Conservation (phyloP, 768 basidiomycete species). For the Tubosaeta brunneosetosa region DNA sequence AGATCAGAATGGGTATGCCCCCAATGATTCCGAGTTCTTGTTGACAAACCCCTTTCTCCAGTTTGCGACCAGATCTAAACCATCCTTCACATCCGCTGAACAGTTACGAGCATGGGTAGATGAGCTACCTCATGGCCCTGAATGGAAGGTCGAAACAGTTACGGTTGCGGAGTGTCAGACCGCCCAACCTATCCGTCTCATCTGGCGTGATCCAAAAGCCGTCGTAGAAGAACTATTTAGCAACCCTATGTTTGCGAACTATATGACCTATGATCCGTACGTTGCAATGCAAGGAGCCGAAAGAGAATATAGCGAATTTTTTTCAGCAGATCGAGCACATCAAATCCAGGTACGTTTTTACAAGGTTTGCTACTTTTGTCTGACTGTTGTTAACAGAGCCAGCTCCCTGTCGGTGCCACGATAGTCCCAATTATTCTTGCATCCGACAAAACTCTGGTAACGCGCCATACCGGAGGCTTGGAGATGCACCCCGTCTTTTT, state of each 20-base stretch:
- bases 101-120: neutral
- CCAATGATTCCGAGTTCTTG: neutral
- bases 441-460: slow-evolving; percentile 17
- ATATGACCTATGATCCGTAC: neutral
- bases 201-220: neutral
- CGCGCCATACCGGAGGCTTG: neutral
- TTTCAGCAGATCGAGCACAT: neutral
- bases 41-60: neutral
- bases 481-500: slow-evolving; percentile 11
- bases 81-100: neutral
- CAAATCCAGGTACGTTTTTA: neutral
- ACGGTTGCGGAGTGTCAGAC: neutral
- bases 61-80: neutral
- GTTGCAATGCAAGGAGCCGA: neutral
- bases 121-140: neutral
- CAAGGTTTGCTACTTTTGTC: neutral
- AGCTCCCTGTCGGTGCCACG: slow-evolving; percentile 6
- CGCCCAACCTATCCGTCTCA: neutral
- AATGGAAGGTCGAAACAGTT: neutral
- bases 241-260: neutral
- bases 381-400: neutral
- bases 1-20: neutral
- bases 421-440: slow-evolving; percentile 14
- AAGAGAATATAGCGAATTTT: neutral
- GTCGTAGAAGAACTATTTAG: neutral